Evolutionary conservation across 2,329 filamentous ascomycete species (phyloP).

Genomic region (Onygenales sp.): DNA sequence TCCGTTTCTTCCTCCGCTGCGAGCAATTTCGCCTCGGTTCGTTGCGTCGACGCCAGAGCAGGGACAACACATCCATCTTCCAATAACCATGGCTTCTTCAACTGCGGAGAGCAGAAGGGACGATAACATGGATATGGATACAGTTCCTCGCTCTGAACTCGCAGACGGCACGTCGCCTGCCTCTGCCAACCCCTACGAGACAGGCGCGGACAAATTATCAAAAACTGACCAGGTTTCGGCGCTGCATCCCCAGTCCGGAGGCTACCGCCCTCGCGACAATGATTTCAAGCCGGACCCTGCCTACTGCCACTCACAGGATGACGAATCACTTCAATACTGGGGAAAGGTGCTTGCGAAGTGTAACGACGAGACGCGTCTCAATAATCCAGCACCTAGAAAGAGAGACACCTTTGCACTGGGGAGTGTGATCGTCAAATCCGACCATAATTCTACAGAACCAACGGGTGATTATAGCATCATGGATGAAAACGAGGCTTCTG

Average conservation of each 20-base stretch:
- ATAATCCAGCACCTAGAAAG: slow-evolving; percentile 20
- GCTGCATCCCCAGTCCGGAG: slow-evolving; percentile 24
- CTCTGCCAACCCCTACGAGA: slow-evolving; percentile 25
- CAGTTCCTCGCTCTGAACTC: not conserved
- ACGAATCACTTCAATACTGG: slow-evolving; percentile 26
- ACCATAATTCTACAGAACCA: slow-evolving; percentile 18
- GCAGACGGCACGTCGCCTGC: not conserved
- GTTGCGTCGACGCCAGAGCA: not conserved
- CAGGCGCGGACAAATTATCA: slow-evolving; percentile 21
- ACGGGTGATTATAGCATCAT: slow-evolving; percentile 20
- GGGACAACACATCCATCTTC: not conserved
- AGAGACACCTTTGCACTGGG: slow-evolving; percentile 27
- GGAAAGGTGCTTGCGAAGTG: slow-evolving; percentile 22
- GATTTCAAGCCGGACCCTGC: slow-evolving; percentile 28
- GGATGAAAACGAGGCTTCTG: slow-evolving; percentile 29
- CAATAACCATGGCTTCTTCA: not conserved
- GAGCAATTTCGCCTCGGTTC: not conserved
- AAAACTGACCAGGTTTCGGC: slow-evolving; percentile 25
- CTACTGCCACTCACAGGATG: slow-evolving; percentile 23
- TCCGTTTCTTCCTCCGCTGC: not conserved
- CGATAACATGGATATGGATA: slow-evolving; percentile 12
- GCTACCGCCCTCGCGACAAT: slow-evolving; percentile 22
- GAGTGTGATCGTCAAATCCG: slow-evolving; percentile 28
- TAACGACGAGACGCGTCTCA: slow-evolving; percentile 20
- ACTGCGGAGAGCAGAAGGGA: slow-evolving; percentile 11